These are phyloP conservation scores for Hortiboletus campestris DNA, from an alignment of 768 basidiomycete species.

Conservation along the genomic window DNA sequence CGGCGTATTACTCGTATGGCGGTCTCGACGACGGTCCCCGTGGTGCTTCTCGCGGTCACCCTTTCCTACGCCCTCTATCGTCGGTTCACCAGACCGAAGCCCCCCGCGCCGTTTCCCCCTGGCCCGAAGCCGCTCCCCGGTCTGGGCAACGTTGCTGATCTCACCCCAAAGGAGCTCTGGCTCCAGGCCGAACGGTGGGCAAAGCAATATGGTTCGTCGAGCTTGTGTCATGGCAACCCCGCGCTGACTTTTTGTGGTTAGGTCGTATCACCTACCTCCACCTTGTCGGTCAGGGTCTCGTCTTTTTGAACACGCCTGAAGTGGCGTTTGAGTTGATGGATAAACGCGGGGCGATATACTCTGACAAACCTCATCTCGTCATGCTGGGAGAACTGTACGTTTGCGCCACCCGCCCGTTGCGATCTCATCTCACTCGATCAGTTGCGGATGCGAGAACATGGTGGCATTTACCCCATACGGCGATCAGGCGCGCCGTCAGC, in stretches of 20 bases:
- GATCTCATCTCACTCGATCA: slow-evolving; percentile 19
- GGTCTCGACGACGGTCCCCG: slow-evolving; percentile 7
- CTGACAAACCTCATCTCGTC: slow-evolving; percentile 66
- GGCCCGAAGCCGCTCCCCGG: slow-evolving; percentile 66
- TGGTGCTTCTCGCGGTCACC: slow-evolving; percentile 19
- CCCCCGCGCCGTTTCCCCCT: slow-evolving; percentile 51
- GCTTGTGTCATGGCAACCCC: too few species aligned
- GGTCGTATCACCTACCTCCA: slow-evolving; percentile 67
- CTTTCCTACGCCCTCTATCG: slow-evolving; percentile 20
- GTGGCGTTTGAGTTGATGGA: slow-evolving; percentile 65
- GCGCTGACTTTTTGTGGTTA: neutral
- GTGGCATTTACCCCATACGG: slow-evolving; percentile 68
- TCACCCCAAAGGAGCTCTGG: slow-evolving; percentile 64
- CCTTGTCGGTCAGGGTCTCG: slow-evolving; percentile 61
- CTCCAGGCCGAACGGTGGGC: slow-evolving; percentile 61
- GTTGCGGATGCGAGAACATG: slow-evolving; percentile 67
- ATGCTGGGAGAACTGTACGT: slow-evolving; percentile 74
- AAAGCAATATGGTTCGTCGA: slow-evolving; percentile 54
- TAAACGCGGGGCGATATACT: slow-evolving; percentile 67
- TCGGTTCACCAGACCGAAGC: slow-evolving; percentile 10
- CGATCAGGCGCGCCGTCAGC: slow-evolving; percentile 60
- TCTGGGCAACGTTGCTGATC: slow-evolving; percentile 61
- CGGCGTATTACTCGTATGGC: slow-evolving; percentile 15
- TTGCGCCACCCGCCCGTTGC: neutral
- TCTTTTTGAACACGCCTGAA: slow-evolving; percentile 64